Base-by-base conservation (phyloP, 441 rosid species). In the Pelargonium australe region DNA sequence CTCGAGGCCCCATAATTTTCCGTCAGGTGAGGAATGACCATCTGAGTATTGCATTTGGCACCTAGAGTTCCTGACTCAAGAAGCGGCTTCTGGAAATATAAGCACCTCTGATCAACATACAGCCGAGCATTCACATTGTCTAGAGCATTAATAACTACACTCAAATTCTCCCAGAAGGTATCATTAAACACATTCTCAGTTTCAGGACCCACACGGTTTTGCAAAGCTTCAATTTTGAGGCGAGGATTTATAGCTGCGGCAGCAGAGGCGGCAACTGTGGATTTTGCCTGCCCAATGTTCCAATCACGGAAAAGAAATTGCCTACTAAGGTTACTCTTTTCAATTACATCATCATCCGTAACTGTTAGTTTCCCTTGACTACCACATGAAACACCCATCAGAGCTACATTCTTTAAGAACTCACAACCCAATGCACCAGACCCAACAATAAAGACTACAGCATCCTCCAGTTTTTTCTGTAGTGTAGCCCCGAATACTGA, bases 341-440 rank as follows among this genome's bases (percentile, higher is more conserved):
- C 97, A 44, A 92, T 92, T 11, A 92, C 91, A 72, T 92, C 97
- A 78, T 92, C 97, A 78, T 92, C 96, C 1, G 97, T 92, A 68
- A 92, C 80, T 5, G 92, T 92, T 20, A 92, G 84, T 79, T 84
- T 88, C 44, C 95, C 97, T 80, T 78, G 77, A 72, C 71, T 72
- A 45, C 95, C 87, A 78, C 97, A 89, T 13, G 95, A 85, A 68
- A 92, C 91, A 55, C 97, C 97, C 96, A 92, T 92, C 79, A 90
- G 74, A 49, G 96, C 97, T 64, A 88, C 68, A 76, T 92, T 92
- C 85, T 92, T 92, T 71, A 92, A 84, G 83, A 92, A 88, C 72
- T 92, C 97, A 47, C 97, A 92, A 63, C 97, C 97, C 63, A 92
- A 88, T 19, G 97, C 97, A 73, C 97, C 97, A 69, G 97, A 89